Base-by-base conservation (phyloP, 495 filamentous ascomycete genomes). In the Astrothelium macrocarpum region DNA sequence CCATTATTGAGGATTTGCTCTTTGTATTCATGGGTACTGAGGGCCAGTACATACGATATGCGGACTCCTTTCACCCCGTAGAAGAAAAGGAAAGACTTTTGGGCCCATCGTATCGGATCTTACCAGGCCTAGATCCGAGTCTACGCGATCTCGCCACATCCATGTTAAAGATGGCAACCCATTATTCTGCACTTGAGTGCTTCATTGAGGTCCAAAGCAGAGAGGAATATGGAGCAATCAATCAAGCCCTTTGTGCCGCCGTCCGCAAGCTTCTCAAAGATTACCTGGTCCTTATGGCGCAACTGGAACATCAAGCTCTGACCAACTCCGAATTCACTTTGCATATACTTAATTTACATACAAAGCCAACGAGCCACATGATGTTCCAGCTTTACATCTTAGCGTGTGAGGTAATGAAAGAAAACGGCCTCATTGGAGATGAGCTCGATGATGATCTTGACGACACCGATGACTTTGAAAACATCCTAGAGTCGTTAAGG, bases 1-100 rank as follows among this genome's bases (percentile, higher is more conserved):
- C 85, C 2, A 87, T 97, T 12, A 76, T 97, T 59, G 92, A 96
- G 67, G 94, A 98, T 69, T 76, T 98, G 25, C 73, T 97, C 36
- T 97, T 91, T 73, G 91, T 95, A 2, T 93, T 97, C 67, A 97
- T 97, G 93, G 94, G 94, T n/a, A 95, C 90, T 65, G 94, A 98
- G 76, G 94, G 94, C 31, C 91, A 95, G 73, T 97, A 97, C 73
- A 89, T 97, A 67, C 90, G 91, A 64, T 97, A 90, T 68, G 80
- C 80, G 42, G 84, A 85, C 62, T 81, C 84, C 1, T 97, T 96
- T 74, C 87, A 96, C 64, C 90, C 94, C 0, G 74, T 81, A 5
- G 81, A 85, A 14, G 94, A 98, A 73, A 91, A 91, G 65, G 90
- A 94, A 72, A 85, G 91, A 20, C 77, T 97, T 60, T 79, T 84